Base-by-base conservation (phyloP, 2,329 filamentous ascomycete genomes). In the Talaromyces rugulosus region DNA sequence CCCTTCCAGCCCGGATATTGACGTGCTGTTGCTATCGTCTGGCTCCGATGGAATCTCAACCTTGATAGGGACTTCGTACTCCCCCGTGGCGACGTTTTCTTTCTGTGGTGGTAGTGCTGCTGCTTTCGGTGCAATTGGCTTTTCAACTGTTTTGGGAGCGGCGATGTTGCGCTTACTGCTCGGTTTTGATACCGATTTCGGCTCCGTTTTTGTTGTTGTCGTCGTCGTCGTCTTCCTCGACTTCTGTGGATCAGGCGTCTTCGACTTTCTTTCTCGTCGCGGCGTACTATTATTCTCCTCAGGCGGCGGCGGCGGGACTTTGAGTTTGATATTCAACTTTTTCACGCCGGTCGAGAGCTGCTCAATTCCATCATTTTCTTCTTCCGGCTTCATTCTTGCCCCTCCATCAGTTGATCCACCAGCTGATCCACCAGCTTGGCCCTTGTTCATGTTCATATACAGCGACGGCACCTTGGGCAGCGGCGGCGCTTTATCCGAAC, bases 301-400 rank as follows among this genome's bases (percentile, higher is more conserved):
- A 27, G 80, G 80, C 0, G 83, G 78, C 0, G 83, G 78, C 0
- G 83, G 83, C 58, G 23, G 23, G 23, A 87, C 76, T 64, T 85
- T 86, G 55, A 88, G 69, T 27, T 84, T 87, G 60, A 88, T 82
- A 59, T 72, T 78, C 63, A 80, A 70, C 31, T 82, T 82, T 68
- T 83, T 83, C 63, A 87, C 71, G 4, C 82, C 82, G 3, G 79
- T 77, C 1, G 82, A 77, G 30, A 87, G 71, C 42, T 62, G 56
- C 9, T 62, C 61, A 9, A 62, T 56, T 52, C 86, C 69, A 34
- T 80, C 77, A 16, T 74, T 69, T 59, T 71, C 68, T 56, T 64
- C 62, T 55, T 65, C 64, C 30, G 40, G 27, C 18, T 33, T 16
- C 42, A 11, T 3, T 34, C 8, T n/a, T 55, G 16, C n/a, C 61